A percentile compares a stretch with the other conserved stretches of the same genome.
Conservation (phyloP, 2,329 filamentous ascomycete genomes). For the Dactylonectria estremocensis region DNA sequence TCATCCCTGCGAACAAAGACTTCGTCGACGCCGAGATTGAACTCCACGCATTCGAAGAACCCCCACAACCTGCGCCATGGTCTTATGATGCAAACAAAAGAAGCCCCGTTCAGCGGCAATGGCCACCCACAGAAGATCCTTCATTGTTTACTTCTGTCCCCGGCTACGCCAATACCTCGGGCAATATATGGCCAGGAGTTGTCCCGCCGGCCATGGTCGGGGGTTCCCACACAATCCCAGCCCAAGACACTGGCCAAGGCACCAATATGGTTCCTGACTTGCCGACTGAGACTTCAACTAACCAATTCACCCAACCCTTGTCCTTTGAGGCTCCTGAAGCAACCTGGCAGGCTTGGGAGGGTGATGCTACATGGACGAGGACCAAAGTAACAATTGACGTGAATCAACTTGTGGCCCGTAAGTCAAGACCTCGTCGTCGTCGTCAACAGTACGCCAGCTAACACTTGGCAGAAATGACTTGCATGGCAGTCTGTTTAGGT, state of each 20-base stretch:
- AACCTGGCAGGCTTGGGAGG: conserved; percentile 36
- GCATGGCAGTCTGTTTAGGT: conserved; percentile 57
- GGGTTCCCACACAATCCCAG: conserved; percentile 18
- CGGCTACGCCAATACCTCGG: conserved; percentile 3
- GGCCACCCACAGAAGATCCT: conserved; percentile 15
- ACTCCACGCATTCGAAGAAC: conserved; percentile 54
- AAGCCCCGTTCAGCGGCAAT: conserved; percentile 33
- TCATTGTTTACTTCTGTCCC: conserved; percentile 26
- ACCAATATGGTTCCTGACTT: conserved; percentile 19
- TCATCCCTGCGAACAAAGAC: conserved; percentile 73
- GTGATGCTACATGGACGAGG: conserved; percentile 45
- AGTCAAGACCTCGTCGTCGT: conserved; percentile 20
- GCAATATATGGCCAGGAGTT: conserved; percentile 34
- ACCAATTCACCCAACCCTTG: conserved; percentile 21
- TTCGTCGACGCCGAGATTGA: conserved; percentile 73
- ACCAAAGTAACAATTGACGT: conserved; percentile 56
- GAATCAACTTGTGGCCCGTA: conserved; percentile 53
- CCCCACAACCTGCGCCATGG: conserved; percentile 25
- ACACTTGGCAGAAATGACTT: conserved; percentile 53
- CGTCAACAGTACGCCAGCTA: background rate
- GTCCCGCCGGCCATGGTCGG: conserved; percentile 8
- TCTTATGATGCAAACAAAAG: conserved; percentile 1
- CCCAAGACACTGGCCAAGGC: background rate
- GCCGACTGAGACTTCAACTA: conserved; percentile 19
- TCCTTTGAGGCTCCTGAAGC: conserved; percentile 27